Evolutionary conservation across 306 rosid genomes (phyloP).

Genomic region (Pueraria montana): DNA sequence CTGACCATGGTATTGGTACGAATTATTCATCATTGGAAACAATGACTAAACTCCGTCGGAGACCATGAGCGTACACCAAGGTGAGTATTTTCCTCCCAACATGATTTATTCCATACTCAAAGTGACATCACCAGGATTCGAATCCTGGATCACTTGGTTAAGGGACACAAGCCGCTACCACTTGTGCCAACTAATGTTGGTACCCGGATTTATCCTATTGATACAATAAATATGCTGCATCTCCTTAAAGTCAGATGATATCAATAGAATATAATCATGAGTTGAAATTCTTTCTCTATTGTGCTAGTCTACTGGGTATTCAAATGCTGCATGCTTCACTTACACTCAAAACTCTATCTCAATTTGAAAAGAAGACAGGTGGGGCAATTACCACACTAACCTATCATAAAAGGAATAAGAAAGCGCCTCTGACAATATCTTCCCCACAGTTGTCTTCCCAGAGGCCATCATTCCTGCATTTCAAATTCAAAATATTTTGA

Average conservation of each 20-base stretch:
- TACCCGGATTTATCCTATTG: neutral
- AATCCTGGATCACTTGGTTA: too few relatives aligned
- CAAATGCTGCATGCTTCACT: neutral
- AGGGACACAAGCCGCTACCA: too few relatives aligned
- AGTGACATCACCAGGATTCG: too few relatives aligned
- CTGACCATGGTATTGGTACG: too few relatives aligned
- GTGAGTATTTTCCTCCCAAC: too few relatives aligned
- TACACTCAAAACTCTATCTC: neutral
- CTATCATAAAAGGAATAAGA: slow-evolving; percentile 76
- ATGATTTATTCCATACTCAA: too few relatives aligned
- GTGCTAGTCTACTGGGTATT: neutral
- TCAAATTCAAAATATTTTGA: slow-evolving; percentile 39
- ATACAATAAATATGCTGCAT: slow-evolving; percentile 11
- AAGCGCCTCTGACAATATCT: slow-evolving; percentile 70
- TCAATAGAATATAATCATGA: slow-evolving; percentile 1
- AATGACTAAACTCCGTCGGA: too few relatives aligned
- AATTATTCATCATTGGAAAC: too few relatives aligned
- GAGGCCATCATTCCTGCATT: slow-evolving; percentile 96
- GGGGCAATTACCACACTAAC: slow-evolving; percentile 49
- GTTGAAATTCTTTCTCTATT: slow-evolving; percentile 18
- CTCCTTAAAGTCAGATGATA: slow-evolving; percentile 21
- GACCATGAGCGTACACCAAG: too few relatives aligned
- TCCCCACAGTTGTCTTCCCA: slow-evolving; percentile 93
- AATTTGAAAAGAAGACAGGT: neutral
- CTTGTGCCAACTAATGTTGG: too few relatives aligned